These are phyloP conservation scores for Trametes versicolor DNA, from an alignment of 1,284 basidiomycete species.

Conservation along the genomic window DNA sequence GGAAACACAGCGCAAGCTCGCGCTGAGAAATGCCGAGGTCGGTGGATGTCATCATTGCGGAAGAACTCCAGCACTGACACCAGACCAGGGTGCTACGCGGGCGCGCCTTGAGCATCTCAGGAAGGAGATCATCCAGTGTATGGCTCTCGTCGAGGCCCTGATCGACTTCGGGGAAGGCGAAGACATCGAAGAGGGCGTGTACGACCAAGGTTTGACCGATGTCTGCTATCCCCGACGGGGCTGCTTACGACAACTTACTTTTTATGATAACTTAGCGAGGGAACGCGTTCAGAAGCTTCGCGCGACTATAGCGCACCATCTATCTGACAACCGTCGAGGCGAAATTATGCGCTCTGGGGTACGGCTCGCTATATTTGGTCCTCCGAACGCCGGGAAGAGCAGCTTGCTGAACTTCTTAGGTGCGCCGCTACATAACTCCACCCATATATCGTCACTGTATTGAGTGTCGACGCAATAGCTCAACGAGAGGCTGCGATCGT, in stretches of 20 bases:
- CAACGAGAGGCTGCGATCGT: slow-evolving; percentile 91
- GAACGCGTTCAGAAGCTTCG: slow-evolving; percentile 57
- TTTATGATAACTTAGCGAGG: slow-evolving; percentile 52
- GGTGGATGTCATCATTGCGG: slow-evolving; percentile 28
- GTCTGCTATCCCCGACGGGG: not conserved
- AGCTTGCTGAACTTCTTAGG: slow-evolving; percentile 86
- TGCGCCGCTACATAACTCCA: slow-evolving; percentile 42
- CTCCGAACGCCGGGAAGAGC: slow-evolving; percentile 92
- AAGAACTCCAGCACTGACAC: slow-evolving; percentile 1
- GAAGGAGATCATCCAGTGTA: slow-evolving; percentile 69
- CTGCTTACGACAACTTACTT: not conserved
- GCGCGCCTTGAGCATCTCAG: slow-evolving; percentile 72
- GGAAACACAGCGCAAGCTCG: slow-evolving; percentile 79
- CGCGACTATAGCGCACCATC: slow-evolving; percentile 59
- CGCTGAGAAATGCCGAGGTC: slow-evolving; percentile 74
- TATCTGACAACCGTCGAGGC: slow-evolving; percentile 77
- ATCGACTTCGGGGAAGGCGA: slow-evolving; percentile 94
- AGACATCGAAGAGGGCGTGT: slow-evolving; percentile 82
- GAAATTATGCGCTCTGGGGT: slow-evolving; percentile 88
- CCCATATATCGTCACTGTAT: not conserved
- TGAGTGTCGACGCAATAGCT: slow-evolving; percentile 52
- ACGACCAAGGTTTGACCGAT: slow-evolving; percentile 61
- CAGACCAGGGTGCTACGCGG: slow-evolving; percentile 64
- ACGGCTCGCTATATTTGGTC: slow-evolving; percentile 86
- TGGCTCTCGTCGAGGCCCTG: slow-evolving; percentile 84